Conservation (phyloP, 805 yeast genomes). For the Scheffersomyces amazonensis region DNA sequence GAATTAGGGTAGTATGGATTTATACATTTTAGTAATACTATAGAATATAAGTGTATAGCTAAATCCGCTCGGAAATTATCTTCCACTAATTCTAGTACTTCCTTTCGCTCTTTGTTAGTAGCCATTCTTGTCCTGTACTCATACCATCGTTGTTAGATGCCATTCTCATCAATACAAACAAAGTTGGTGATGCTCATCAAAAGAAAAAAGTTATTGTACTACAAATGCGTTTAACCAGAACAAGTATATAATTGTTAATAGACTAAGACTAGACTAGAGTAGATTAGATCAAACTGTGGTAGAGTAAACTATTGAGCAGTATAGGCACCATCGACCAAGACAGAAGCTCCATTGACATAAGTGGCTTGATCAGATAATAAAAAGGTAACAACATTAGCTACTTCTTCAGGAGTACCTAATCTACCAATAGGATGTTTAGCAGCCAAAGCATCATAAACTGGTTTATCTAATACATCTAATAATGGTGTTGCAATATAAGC, state of each 20-base stretch:
- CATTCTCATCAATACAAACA: too few relatives aligned
- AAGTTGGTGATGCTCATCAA: too few relatives aligned
- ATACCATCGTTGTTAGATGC: neutral
- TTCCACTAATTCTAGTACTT: conserved; percentile 38
- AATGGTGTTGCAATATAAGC: conserved; percentile 41
- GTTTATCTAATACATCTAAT: conserved; percentile 17
- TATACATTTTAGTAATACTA: conserved; percentile 42
- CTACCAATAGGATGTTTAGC: conserved; percentile 30
- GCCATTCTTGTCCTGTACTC: conserved; percentile 1
- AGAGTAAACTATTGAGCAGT: conserved; percentile 5
- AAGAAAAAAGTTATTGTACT: too few relatives aligned
- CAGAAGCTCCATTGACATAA: conserved; percentile 32
- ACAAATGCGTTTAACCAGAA: too few relatives aligned
- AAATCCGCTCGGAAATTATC: conserved; percentile 52
- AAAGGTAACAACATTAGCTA: conserved; percentile 31
- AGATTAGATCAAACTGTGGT: too few relatives aligned
- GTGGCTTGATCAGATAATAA: conserved; percentile 32
- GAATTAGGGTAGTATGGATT: conserved; percentile 33
- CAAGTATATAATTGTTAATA: too few relatives aligned
- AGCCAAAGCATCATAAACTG: conserved; percentile 24
- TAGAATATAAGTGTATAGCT: conserved; percentile 62
- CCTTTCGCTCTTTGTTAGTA: conserved; percentile 15
- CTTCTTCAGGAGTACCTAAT: conserved; percentile 32
- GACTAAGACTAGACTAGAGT: too few relatives aligned
- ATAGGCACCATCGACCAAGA: conserved; percentile 36